Evolutionary conservation across 2,329 filamentous ascomycete species (phyloP).

Genomic region (Penicillium sp.): DNA sequence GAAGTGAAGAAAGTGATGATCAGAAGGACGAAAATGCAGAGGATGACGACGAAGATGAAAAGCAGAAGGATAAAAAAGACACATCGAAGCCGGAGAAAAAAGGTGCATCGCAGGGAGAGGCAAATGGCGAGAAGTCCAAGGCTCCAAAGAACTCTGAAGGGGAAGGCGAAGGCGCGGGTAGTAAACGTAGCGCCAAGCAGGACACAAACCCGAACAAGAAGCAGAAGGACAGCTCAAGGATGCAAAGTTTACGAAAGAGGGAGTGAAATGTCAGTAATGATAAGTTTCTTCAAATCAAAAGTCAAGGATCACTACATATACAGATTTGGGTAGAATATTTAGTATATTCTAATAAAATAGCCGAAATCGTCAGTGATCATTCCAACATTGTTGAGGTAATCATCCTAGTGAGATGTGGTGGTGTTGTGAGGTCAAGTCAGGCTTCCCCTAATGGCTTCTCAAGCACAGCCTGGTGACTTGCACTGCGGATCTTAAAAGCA

Average conservation of each 20-base stretch:
- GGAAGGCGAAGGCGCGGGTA: background rate
- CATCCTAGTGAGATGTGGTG: too few relatives aligned
- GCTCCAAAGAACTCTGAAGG: background rate
- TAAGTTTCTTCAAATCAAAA: too few relatives aligned
- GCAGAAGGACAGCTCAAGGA: conserved; percentile 1
- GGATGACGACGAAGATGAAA: background rate
- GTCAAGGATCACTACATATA: too few relatives aligned
- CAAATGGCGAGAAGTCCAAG: background rate
- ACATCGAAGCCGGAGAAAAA: background rate
- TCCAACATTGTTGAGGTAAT: too few relatives aligned
- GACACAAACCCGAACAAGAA: conserved; percentile 8
- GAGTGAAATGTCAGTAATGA: background rate
- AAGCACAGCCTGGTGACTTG: too few relatives aligned
- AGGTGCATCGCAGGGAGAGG: background rate
- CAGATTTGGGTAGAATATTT: too few relatives aligned
- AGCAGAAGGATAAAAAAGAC: background rate
- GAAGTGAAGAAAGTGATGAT: background rate
- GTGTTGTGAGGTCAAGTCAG: too few relatives aligned
- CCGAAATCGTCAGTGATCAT: too few relatives aligned
- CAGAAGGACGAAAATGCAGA: background rate
- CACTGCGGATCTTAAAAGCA: too few relatives aligned
- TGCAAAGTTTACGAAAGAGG: background rate
- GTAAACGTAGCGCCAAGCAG: conserved; percentile 11
- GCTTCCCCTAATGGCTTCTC: too few relatives aligned
- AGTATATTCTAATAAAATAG: too few relatives aligned